Evolutionary conservation across 2,329 filamentous ascomycete genomes (phyloP).

Genomic region (Coleophoma crateriformis): DNA sequence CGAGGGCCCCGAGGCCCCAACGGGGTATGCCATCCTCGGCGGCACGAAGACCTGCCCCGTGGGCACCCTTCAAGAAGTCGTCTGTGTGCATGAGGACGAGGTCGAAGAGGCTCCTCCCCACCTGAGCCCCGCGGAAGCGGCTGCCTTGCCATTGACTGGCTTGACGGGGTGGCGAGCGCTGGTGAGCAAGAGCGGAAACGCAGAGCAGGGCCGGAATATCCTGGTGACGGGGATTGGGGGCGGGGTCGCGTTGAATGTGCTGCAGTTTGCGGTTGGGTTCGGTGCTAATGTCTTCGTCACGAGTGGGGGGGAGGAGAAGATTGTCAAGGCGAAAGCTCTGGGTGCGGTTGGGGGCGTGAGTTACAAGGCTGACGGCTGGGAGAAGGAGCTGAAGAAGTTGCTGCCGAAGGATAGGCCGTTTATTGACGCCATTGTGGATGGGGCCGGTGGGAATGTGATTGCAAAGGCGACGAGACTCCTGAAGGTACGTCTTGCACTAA

Average conservation of each 20-base stretch:
- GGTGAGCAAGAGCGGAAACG: slow-evolving; percentile 68
- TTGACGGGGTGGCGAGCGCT: slow-evolving; percentile 85
- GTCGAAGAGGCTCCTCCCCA: slow-evolving; percentile 73
- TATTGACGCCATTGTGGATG: slow-evolving; percentile 83
- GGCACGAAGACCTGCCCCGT: slow-evolving; percentile 57
- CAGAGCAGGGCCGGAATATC: slow-evolving; percentile 63
- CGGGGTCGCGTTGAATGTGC: slow-evolving; percentile 76
- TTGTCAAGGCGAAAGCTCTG: slow-evolving; percentile 63
- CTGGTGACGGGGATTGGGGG: slow-evolving; percentile 89
- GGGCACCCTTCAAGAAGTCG: slow-evolving; percentile 71
- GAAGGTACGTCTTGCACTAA: slow-evolving; percentile 40
- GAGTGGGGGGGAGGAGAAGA: slow-evolving; percentile 60
- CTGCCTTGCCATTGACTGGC: slow-evolving; percentile 78
- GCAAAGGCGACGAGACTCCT: slow-evolving; percentile 61
- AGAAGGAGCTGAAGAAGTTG: slow-evolving; percentile 61
- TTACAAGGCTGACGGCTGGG: slow-evolving; percentile 78
- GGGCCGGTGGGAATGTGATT: slow-evolving; percentile 83
- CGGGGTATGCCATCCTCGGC: slow-evolving; percentile 60
- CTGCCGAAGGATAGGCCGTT: slow-evolving; percentile 62
- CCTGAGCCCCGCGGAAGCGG: slow-evolving; percentile 67
- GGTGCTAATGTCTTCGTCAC: slow-evolving; percentile 37
- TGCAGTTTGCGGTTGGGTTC: slow-evolving; percentile 72
- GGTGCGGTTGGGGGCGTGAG: slow-evolving; percentile 78
- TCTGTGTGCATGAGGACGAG: slow-evolving; percentile 64
- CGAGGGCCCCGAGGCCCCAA: slow-evolving; percentile 66